Conservation (phyloP, 164 flowering plant species). For the Tetracentron sinense region DNA sequence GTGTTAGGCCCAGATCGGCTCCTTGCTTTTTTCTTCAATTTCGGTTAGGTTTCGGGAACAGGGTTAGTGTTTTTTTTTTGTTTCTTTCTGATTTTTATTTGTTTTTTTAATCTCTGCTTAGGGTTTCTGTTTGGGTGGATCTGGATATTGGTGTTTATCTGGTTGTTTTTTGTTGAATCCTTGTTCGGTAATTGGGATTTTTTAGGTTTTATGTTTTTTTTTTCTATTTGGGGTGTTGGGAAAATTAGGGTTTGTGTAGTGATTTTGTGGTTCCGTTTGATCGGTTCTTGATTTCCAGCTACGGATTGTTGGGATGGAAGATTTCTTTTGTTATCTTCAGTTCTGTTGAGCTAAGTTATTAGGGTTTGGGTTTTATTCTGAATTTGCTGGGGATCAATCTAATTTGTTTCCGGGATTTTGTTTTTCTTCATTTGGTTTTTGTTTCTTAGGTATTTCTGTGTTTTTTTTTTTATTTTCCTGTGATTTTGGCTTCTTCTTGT, state of each 20-base stretch:
- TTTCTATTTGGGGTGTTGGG: neutral
- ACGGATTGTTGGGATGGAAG: neutral
- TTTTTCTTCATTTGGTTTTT: too few species aligned
- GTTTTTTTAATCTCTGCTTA: neutral
- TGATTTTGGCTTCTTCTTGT: neutral
- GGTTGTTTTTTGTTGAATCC: neutral
- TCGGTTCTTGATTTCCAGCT: too few species aligned
- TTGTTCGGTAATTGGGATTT: neutral
- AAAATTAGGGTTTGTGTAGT: slow-evolving; percentile 1
- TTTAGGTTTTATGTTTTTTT: neutral
- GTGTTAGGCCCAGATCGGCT: neutral
- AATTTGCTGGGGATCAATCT: neutral
- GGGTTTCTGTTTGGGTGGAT: neutral
- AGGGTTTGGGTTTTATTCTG: slow-evolving; percentile 4
- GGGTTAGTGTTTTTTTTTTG: neutral
- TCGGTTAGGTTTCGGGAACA: too few species aligned
- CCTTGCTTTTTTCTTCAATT: neutral
- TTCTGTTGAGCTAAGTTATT: slow-evolving; percentile 4
- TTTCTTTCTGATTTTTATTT: neutral
- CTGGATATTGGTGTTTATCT: neutral
- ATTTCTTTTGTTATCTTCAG: neutral
- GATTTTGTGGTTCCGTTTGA: neutral
- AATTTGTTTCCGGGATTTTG: neutral
- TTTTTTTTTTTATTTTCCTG: neutral
- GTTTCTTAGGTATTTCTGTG: neutral